These are phyloP conservation scores for Pseudogymnoascus sp. DNA, from an alignment of 2,329 filamentous ascomycete genomes.

Conservation along the genomic window DNA sequence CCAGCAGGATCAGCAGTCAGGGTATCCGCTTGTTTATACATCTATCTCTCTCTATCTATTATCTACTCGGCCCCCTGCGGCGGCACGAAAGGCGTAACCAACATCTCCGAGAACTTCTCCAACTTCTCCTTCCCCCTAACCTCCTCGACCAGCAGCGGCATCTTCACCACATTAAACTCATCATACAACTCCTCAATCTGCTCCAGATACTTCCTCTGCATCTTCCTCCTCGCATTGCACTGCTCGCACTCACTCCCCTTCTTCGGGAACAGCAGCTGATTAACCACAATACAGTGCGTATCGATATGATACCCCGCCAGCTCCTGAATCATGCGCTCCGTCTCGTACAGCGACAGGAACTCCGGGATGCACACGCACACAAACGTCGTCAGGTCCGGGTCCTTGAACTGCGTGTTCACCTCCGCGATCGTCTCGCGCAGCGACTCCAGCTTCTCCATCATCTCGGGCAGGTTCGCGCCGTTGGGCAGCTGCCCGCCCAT, in stretches of 20 bases:
- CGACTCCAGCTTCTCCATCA: constrained; percentile 90
- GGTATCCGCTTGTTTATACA: constrained; percentile 7
- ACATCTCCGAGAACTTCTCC: constrained; percentile 82
- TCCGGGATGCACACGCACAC: constrained; percentile 98
- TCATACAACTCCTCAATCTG: constrained; percentile 98
- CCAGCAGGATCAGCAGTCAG: not conserved
- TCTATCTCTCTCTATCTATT: not conserved
- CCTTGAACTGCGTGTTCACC: constrained; percentile 97
- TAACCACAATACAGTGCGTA: constrained; percentile 95
- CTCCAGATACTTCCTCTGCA: constrained; percentile 99
- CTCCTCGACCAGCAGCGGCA: constrained; percentile 93
- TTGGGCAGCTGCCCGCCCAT: constrained; percentile 71
- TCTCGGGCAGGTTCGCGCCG: constrained; percentile 84
- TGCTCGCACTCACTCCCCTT: constrained; percentile 81
- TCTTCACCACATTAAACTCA: constrained; percentile 98
- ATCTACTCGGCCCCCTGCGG: constrained; percentile 36
- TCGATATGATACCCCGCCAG: constrained; percentile 88
- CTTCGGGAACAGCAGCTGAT: constrained; percentile 91
- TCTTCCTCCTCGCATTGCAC: constrained; percentile 88
- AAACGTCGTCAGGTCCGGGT: constrained; percentile 89
- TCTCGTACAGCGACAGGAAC: constrained; percentile 94
- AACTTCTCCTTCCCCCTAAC: constrained; percentile 90
- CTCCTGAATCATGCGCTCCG: constrained; percentile 99
- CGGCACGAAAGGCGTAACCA: constrained; percentile 66
- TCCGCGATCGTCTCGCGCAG: constrained; percentile 88